These are phyloP conservation scores for Pseudogymnoascus sp. DNA, from an alignment of 2,329 filamentous ascomycete species.

Conservation along the genomic window DNA sequence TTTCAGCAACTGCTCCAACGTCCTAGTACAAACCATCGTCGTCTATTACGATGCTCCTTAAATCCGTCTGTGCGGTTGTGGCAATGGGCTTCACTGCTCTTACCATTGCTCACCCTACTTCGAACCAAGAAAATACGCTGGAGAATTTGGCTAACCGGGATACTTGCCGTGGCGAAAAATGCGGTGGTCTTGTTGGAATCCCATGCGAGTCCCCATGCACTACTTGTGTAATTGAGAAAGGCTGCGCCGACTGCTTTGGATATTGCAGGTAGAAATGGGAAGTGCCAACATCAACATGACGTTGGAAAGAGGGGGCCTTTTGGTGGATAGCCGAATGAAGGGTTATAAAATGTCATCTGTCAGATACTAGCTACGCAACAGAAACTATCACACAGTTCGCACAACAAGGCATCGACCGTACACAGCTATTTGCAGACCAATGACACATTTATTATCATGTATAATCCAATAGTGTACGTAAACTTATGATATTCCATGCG, in stretches of 20 bases:
- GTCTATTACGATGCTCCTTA: neutral
- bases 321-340: neutral
- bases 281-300: neutral
- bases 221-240: neutral
- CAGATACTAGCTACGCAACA: neutral
- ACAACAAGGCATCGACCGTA: neutral
- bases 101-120: neutral
- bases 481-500: neutral
- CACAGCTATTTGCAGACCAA: neutral
- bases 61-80: neutral
- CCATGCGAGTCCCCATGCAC: neutral
- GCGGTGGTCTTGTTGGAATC: neutral
- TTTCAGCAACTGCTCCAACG: neutral
- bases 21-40: neutral
- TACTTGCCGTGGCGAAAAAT: neutral
- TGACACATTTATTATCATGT: neutral
- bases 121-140: neutral
- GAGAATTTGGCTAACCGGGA: neutral
- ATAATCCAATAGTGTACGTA: neutral
- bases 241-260: neutral
- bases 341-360: neutral
- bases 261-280: neutral
- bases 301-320: neutral
- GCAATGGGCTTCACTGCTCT: neutral
- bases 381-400: neutral